Base-by-base conservation (phyloP, 1,284 basidiomycete species). In the Violaceomyces palustris region DNA sequence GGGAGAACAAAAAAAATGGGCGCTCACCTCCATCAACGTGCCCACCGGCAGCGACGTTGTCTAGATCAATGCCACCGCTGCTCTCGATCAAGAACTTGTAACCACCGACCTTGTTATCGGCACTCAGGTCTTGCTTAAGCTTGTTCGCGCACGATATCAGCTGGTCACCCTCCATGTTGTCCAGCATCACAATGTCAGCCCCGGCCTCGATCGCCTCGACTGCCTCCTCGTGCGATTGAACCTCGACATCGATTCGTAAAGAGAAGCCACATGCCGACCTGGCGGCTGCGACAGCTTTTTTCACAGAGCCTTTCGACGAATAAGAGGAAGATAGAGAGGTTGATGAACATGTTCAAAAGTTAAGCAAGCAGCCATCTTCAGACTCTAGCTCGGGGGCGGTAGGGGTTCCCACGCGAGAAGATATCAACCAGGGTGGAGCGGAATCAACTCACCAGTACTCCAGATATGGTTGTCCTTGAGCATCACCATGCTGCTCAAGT, bases 381-480 rank as follows among this genome's bases (percentile, higher is more conserved):
- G 42, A n/a, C n/a, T n/a, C n/a, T n/a, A n/a, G n/a, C n/a, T n/a
- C n/a, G n/a, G n/a, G n/a, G n/a, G n/a, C n/a, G n/a, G n/a, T n/a
- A n/a, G n/a, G n/a, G n/a, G n/a, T n/a, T n/a, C n/a, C n/a, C n/a
- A n/a, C n/a, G n/a, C n/a, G n/a, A n/a, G n/a, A n/a, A n/a, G n/a
- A n/a, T n/a, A n/a, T n/a, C n/a, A n/a, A n/a, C n/a, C n/a, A n/a
- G n/a, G n/a, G n/a, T n/a, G n/a, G n/a, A n/a, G n/a, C 25, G 32
- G 31, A 49, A 12, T 11, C 23, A 34, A 67, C 78, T 60, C 63
- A 84, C 89, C 90, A 22, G 85, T 88, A 6, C 90, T 92, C 92
- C 91, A 97, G 70, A 98, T 90, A 72, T 98, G 94, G 74, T 98
- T 98, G 72, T 98, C 93, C 76, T 98, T 98, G 68, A 99, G 83